Conservation (phyloP, 2,329 filamentous ascomycete species). For the Nemania diffusa region DNA sequence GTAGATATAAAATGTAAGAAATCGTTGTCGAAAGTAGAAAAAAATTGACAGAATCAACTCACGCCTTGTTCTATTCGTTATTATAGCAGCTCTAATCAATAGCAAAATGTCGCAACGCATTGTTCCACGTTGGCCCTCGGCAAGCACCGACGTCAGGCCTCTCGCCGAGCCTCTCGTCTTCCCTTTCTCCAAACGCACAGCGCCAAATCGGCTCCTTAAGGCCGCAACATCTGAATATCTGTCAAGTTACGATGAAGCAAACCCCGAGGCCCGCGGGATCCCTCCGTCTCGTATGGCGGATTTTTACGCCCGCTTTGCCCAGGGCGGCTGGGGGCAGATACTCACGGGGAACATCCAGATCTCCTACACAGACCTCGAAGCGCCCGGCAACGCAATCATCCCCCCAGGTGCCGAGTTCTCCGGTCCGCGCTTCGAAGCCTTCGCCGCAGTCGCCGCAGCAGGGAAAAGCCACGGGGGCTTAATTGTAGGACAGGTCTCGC, state of each 20-base stretch:
- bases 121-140: conserved; percentile 28
- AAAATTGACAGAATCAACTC: too few species aligned
- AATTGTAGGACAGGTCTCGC: conserved; percentile 69
- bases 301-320: conserved; percentile 67
- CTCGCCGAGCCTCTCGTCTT: conserved; percentile 43
- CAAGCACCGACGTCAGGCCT: conserved; percentile 2
- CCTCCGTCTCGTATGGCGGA: conserved; percentile 50
- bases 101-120: conserved; percentile 20
- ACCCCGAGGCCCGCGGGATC: conserved; percentile 56
- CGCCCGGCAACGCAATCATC: conserved; percentile 65
- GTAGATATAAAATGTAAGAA: too few species aligned
- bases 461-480: conserved; percentile 64
- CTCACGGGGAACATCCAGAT: conserved; percentile 71
- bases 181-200: conserved; percentile 59
- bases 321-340: conserved; percentile 62
- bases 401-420: conserved; percentile 59
- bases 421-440: conserved; percentile 65
- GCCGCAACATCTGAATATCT: conserved; percentile 70
- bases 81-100: background rate
- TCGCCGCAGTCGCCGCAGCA: conserved; percentile 60
- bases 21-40: too few species aligned
- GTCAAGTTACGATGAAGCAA: conserved; percentile 64
- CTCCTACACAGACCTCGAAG: conserved; percentile 66
- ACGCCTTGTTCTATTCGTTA: too few species aligned
- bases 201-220: conserved; percentile 68